Base-by-base conservation (phyloP, 2,329 filamentous ascomycete genomes). In the Claviceps cyperi region DNA sequence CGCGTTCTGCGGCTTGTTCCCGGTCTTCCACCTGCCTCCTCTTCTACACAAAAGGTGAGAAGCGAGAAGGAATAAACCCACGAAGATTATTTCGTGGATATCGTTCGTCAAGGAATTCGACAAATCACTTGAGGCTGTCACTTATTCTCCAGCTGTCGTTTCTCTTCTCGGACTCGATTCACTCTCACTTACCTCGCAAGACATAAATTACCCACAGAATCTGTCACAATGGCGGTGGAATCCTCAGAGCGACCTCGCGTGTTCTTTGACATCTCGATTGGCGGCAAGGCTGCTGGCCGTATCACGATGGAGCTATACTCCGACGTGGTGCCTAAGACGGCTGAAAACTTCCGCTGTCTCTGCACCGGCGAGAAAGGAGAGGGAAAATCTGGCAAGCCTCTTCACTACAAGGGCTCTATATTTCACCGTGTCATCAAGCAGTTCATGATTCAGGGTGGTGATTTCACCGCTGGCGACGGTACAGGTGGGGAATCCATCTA, bases 371-470 rank as follows among this genome's bases (percentile, higher is more conserved):
- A 97, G 74, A 96, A 95, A 72, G 91, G 91, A 53, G 59, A 77
- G 22, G 86, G 88, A 57, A 86, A 86, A 64, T 69, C 78, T 32
- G 90, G 89, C 65, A 90, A 90, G 70, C 84, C 84, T 44, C 77
- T 98, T 49, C 85, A 87, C 74, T 98, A 88, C 80, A 96, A 96
- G 75, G 85, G 87, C 58, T 94, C 86, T 53, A 74, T 73, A 59
- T 97, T 98, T 76, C 91, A 98, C 74, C 86, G 91, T 48, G 86
- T 98, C 56, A 98, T 98, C 73, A 96, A 96, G 76, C 80, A 86
- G 61, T 98, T 98, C 71, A 97, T 98, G 91, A 92, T 96, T 62
- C 66, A 69, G 72, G 90, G 92, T 63, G 91, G 92, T 69, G 92
- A 97, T 68, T 98, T 98, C 67, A 98, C 91, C 46, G 83, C 80